These are phyloP conservation scores for Asterophora parasitica DNA, from an alignment of 768 basidiomycete genomes.

Conservation along the genomic window DNA sequence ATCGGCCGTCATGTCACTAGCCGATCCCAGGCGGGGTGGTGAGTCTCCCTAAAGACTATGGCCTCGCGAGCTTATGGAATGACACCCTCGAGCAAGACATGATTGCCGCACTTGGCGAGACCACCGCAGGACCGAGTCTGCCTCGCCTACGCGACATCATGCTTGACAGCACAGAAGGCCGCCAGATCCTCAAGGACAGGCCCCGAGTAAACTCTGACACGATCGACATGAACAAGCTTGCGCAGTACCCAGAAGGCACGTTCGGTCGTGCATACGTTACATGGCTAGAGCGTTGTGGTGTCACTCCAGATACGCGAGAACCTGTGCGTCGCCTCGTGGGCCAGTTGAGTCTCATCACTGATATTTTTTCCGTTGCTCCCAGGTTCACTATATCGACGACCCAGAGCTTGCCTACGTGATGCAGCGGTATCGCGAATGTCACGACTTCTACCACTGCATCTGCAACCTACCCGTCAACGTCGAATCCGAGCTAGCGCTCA, in stretches of 20 bases:
- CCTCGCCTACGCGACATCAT: slow-evolving; percentile 72
- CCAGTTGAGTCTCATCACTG: background rate
- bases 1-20: slow-evolving; percentile 75
- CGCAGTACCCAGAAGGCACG: slow-evolving; percentile 67
- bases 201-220: slow-evolving; percentile 78
- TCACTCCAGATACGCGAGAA: slow-evolving; percentile 91
- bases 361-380: slow-evolving; percentile 31
- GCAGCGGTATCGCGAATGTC: slow-evolving; percentile 96
- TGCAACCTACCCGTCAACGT: slow-evolving; percentile 86
- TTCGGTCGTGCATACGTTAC: slow-evolving; percentile 83
- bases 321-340: slow-evolving; percentile 53
- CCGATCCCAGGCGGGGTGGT: slow-evolving; percentile 85
- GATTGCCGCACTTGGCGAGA: slow-evolving; percentile 92
- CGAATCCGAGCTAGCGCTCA: slow-evolving; percentile 88
- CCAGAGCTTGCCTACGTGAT: slow-evolving; percentile 97
- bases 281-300: slow-evolving; percentile 84
- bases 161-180: slow-evolving; percentile 76
- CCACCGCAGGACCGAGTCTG: slow-evolving; percentile 78
- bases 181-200: slow-evolving; percentile 75
- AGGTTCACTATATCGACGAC: slow-evolving; percentile 93
- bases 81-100: slow-evolving; percentile 58
- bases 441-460: slow-evolving; percentile 96
- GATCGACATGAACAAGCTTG: slow-evolving; percentile 66
- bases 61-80: background rate
- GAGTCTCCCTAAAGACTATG: slow-evolving; percentile 23